Conservation (phyloP, 768 basidiomycete species). For the Termitomyces eurrhizus region DNA sequence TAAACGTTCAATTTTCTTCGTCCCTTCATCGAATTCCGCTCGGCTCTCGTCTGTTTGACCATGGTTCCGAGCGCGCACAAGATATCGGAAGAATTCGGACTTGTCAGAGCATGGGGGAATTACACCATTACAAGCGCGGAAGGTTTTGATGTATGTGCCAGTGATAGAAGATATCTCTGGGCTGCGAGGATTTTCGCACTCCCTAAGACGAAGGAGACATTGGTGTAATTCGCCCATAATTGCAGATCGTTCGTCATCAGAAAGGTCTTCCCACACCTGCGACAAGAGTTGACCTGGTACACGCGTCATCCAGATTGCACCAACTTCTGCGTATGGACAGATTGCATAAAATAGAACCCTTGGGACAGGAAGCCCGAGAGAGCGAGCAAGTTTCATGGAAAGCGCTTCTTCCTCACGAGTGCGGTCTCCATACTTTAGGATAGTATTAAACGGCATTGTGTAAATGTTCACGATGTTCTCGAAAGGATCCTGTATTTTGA, state of each 20-base stretch:
- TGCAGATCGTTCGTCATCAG: neutral
- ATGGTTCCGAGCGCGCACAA: too few species aligned
- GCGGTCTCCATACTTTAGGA: slow-evolving; percentile 1
- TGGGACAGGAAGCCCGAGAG: slow-evolving; percentile 8
- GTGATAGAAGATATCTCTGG: too few species aligned
- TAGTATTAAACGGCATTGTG: slow-evolving; percentile 4
- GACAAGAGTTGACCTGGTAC: slow-evolving; percentile 1
- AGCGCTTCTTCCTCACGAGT: slow-evolving; percentile 10
- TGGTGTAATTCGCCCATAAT: slow-evolving; percentile 5
- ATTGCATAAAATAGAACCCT: slow-evolving; percentile 3
- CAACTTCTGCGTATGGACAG: neutral
- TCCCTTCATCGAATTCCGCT: too few species aligned
- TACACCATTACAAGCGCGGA: too few species aligned
- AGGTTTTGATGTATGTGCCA: too few species aligned
- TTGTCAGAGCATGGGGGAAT: too few species aligned
- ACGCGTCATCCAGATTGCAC: slow-evolving; percentile 10
- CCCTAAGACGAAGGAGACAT: too few species aligned
- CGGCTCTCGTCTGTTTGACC: too few species aligned
- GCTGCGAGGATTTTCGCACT: too few species aligned
- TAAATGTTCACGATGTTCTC: neutral
- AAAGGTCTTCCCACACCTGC: slow-evolving; percentile 1
- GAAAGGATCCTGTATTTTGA: neutral
- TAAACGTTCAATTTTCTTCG: too few species aligned
- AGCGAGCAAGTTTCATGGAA: slow-evolving; percentile 4
- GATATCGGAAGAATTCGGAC: too few species aligned